Evolutionary conservation across 768 basidiomycete genomes (phyloP), one percentile per base, ranked within the genome.

Genomic region (Clavaria fumosa): DNA sequence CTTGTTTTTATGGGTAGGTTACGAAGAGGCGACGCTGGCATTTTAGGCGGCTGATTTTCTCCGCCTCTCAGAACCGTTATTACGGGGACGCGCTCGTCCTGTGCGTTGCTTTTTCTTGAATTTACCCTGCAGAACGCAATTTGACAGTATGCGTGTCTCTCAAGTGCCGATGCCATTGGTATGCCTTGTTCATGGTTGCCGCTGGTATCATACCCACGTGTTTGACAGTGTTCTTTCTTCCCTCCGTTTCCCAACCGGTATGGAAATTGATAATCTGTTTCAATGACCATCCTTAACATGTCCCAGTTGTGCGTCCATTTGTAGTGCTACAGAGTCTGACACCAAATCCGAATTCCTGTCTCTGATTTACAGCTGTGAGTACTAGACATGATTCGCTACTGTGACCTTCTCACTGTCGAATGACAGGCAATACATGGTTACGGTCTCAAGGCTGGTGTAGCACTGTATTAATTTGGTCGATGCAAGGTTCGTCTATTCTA

Each of bases 401-500:
- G 22, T 7, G 23, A n/a, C 23, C 14, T 20, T 11, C 39, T 27
- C 6, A 12, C 28, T 4, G 20, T 21, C 9, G 12, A 4, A 17
- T 38, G n/a, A n/a, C 30, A 56, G 54, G 53, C 33, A 39, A 33
- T 3, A 33, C 19, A 10, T 49, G 49, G 46, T 44, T 52, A 17
- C 39, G 36, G 19, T 14, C 49, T 14, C 50, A 53, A 35, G 45
- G 34, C 12, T 53, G 49, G 41, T 37, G 41, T 7, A 50, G 45
- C 0, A 49, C 41, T 14, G 23, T 49, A 19, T 31, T 56, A 17
- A 34, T 56, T 5, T 55, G 54, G 50, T 46, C 50, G 4, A 48
- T 49, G 45, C 53, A 57, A 45, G 46, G 54, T 54, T 28, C 31
- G 51, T 14, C 18, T n/a, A n/a, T n/a, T n/a, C n/a, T n/a, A n/a